Evolutionary conservation across 306 rosid genomes (phyloP), one percentile per base, ranked within the genome.

Genomic region (Vachellia pachyceras): DNA sequence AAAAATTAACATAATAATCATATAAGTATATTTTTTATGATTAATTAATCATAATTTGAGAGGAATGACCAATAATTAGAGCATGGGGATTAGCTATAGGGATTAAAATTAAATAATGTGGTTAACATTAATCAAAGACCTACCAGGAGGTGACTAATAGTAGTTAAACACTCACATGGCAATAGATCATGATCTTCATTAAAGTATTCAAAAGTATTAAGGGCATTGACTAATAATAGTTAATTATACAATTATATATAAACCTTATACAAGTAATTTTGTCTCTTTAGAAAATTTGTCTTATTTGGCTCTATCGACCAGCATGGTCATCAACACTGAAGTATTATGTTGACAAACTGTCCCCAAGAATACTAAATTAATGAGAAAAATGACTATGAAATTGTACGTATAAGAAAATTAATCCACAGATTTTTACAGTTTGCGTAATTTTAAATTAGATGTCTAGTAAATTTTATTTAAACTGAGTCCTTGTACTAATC

Each of bases 11-110:
- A 15, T 63, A 35, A 63, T 63, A 13, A 0, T 63, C 42, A 63
- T 33, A 22, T 63, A 22, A 3, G 0, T 1, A 63, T 0, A n/a
- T 40, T 18, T 6, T 37, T 40, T 8, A 17, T 68, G 10, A 14
- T 20, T 40, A 4, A 14, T 36, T 33, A 69, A 58, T 40, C 47
- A n/a, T 46, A 52, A 63, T 52, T 78, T 76, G n/a, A 17, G 8
- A 64, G 68, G 73, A 61, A 4, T 80, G 79, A 73, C 22, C 82
- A 67, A 81, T 85, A 77, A 82, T 74, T 49, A 78, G 69, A 17
- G 25, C 82, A 70, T 79, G 39, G 54, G 84, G 82, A 78, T 78
- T 75, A 52, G 76, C 66, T 47, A 18, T 67, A 46, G 18, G 52
- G 29, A 64, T 66, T 33, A n/a, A 29, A 72, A 80, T 45, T 54